A percentile compares a stretch with the other conserved stretches of the same genome.
Conservation (phyloP, 2,329 filamentous ascomycete genomes). For the Nemania sp. region DNA sequence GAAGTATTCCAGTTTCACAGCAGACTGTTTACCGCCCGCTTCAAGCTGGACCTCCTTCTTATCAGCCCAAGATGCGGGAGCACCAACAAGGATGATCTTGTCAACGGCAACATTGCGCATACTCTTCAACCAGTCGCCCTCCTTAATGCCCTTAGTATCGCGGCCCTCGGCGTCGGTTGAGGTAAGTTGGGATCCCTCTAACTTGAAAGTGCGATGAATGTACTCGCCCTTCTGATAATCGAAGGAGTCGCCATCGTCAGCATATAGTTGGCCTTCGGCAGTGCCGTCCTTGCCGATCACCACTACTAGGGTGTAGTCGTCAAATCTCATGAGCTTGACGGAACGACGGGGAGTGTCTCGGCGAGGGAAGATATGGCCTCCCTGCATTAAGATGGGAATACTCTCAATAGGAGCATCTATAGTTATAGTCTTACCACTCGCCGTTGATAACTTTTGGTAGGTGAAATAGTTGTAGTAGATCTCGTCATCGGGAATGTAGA, state of each 20-base stretch:
- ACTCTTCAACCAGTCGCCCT: conserved; percentile 79
- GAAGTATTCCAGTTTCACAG: conserved; percentile 71
- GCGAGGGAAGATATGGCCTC: conserved; percentile 90
- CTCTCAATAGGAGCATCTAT: conserved; percentile 84
- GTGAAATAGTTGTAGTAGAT: conserved; percentile 97
- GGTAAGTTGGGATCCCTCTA: conserved; percentile 70
- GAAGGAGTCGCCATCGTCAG: conserved; percentile 94
- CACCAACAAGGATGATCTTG: conserved; percentile 85
- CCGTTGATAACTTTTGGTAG: conserved; percentile 77
- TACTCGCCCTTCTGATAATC: conserved; percentile 88
- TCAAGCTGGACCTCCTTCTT: conserved; percentile 70
- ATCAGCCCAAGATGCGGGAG: conserved; percentile 76
- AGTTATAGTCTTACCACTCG: conserved; percentile 76
- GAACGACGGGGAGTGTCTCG: conserved; percentile 90
- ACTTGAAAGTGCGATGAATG: conserved; percentile 84
- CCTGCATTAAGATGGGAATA: conserved; percentile 91
- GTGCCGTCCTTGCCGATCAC: conserved; percentile 73
- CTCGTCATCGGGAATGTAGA: conserved; percentile 90
- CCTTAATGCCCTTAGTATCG: conserved; percentile 68
- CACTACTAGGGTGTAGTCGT: conserved; percentile 93
- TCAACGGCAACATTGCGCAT: conserved; percentile 85
- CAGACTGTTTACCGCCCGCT: conserved; percentile 65
- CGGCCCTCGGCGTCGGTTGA: conserved; percentile 75
- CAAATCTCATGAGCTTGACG: conserved; percentile 88
- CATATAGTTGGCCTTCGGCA: conserved; percentile 85